Conservation (phyloP, 345 rosid genomes). For the Anacardium occidentale region DNA sequence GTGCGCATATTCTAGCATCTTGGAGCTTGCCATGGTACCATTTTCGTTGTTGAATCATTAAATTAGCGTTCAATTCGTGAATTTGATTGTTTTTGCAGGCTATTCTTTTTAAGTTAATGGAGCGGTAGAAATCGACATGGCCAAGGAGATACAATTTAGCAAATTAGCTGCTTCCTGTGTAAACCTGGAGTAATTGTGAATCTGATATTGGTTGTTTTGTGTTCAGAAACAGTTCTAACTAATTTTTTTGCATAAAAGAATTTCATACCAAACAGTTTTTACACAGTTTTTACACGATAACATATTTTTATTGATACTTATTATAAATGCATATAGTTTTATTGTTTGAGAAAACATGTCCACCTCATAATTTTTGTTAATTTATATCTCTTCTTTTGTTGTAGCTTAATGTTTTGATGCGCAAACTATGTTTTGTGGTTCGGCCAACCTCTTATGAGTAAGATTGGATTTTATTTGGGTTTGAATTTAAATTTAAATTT, state of each 20-base stretch:
- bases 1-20: neutral
- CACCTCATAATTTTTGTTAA: neutral
- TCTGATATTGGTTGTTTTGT: neutral
- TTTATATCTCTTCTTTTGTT: neutral
- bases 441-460: too few relatives aligned
- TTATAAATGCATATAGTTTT: too few relatives aligned
- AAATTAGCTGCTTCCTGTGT: neutral
- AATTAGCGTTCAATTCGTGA: neutral
- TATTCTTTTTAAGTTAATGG: conserved; percentile 40
- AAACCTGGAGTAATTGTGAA: neutral
- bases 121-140: conserved; percentile 24
- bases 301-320: too few relatives aligned
- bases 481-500: too few relatives aligned
- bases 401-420: neutral
- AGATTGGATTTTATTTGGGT: too few relatives aligned
- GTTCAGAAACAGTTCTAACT: neutral
- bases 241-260: neutral
- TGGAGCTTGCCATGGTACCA: too few relatives aligned
- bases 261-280: neutral
- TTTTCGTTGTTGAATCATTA: too few relatives aligned
- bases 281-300: too few relatives aligned
- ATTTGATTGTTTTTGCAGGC: conserved; percentile 31
- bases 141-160: conserved; percentile 9
- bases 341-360: neutral
- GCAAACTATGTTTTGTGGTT: too few relatives aligned